Percentiles rank a stretch among this genome's conserved stretches.
phyloP scores from a whole-genome alignment of 2,329 filamentous ascomycete genomes.

The Nemania sp. region DNA sequence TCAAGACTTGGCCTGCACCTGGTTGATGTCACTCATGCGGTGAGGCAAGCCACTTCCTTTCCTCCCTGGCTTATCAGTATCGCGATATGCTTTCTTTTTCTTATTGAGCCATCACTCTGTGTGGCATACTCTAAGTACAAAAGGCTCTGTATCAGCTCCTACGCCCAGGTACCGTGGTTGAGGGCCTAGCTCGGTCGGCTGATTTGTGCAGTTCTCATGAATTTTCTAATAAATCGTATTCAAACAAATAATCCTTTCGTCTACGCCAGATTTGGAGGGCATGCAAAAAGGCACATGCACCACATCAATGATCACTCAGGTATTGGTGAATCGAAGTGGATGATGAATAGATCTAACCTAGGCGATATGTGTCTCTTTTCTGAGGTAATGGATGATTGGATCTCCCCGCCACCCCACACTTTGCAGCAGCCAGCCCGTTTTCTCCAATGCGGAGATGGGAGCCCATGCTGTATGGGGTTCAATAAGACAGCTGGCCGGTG shows the following conservation, averaged over 20 bases:
- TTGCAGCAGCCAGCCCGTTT: constrained; percentile 27
- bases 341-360: too few relatives aligned
- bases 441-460: constrained; percentile 46
- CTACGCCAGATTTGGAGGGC: too few relatives aligned
- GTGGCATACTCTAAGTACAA: too few relatives aligned
- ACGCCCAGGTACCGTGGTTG: too few relatives aligned
- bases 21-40: constrained; percentile 10
- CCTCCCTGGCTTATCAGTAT: neutral
- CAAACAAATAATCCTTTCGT: too few relatives aligned
- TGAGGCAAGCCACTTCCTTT: constrained; percentile 2
- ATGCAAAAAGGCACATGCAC: too few relatives aligned
- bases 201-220: too few relatives aligned
- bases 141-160: too few relatives aligned
- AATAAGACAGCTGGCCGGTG: constrained; percentile 5
- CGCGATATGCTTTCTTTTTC: constrained; percentile 5
- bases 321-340: too few relatives aligned
- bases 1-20: constrained; percentile 14
- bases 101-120: neutral
- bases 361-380: neutral
- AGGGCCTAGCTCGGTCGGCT: too few relatives aligned
- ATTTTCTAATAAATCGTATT: too few relatives aligned
- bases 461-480: constrained; percentile 5
- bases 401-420: constrained; percentile 36
- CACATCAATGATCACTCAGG: too few relatives aligned
- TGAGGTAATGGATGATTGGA: constrained; percentile 20